phyloP scores from a whole-genome alignment of 1,139 yeast genomes.

The Geotrichum australiense region DNA sequence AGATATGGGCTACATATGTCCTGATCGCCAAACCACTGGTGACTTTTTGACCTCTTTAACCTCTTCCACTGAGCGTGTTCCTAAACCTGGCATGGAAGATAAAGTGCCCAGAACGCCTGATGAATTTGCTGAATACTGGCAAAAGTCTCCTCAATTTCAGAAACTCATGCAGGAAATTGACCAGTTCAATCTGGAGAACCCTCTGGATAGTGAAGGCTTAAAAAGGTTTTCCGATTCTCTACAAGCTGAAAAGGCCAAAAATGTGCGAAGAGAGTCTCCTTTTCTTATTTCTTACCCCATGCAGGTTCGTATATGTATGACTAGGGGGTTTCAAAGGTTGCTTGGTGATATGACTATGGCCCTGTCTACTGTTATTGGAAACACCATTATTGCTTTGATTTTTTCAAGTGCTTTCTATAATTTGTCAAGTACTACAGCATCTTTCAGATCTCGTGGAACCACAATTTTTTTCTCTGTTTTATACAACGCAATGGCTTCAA shows the following conservation, averaged over 20 bases:
- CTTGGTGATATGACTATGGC: constrained; percentile 63
- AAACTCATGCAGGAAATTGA: constrained; percentile 40
- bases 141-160: constrained; percentile 46
- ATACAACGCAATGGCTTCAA: constrained; percentile 68
- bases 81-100: constrained; percentile 50
- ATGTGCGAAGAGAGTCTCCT: constrained; percentile 48
- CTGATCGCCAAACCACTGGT: constrained; percentile 73
- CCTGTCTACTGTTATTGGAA: constrained; percentile 51
- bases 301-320: constrained; percentile 56
- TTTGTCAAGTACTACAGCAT: constrained; percentile 40
- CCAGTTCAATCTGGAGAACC: constrained; percentile 28
- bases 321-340: constrained; percentile 57
- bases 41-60: constrained; percentile 77
- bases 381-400: constrained; percentile 65
- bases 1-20: constrained; percentile 66
- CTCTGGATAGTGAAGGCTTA: constrained; percentile 24
- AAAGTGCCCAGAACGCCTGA: constrained; percentile 61
- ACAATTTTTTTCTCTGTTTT: constrained; percentile 70
- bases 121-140: constrained; percentile 65
- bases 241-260: constrained; percentile 46
- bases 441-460: constrained; percentile 64
- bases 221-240: constrained; percentile 45
- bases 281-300: constrained; percentile 57
- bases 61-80: constrained; percentile 59
- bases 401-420: constrained; percentile 72